Evolutionary conservation across 108 stramenopile species (phyloP).

Genomic region (Cyclotella baltica): DNA sequence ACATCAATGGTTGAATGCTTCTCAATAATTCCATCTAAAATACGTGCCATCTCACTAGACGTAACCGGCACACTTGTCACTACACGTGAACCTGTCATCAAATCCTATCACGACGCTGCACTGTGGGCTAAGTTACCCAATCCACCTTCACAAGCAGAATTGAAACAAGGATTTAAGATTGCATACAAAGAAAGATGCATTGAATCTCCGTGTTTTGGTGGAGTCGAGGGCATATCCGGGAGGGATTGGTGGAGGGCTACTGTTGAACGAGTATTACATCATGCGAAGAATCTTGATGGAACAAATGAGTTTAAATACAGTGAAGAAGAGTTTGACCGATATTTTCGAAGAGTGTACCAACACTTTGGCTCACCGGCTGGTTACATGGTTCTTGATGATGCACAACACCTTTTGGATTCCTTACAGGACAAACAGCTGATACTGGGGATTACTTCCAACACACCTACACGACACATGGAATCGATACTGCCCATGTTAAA

Average conservation of each 20-base stretch:
- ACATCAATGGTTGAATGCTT: not conserved
- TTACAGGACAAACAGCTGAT: not conserved
- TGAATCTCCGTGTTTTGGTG: conserved; percentile 34
- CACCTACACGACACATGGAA: conserved; percentile 33
- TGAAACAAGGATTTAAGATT: conserved; percentile 15
- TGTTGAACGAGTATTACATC: conserved; percentile 26
- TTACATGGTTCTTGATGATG: conserved; percentile 23
- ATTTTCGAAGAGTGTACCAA: conserved; percentile 29
- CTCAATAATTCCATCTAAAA: conserved; percentile 5
- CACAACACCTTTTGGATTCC: conserved; percentile 15
- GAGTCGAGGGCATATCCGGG: conserved; percentile 25
- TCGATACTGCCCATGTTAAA: conserved; percentile 31
- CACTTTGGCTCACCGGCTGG: conserved; percentile 22
- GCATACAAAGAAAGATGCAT: conserved; percentile 22
- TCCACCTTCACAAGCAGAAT: conserved; percentile 22
- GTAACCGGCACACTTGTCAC: conserved; percentile 33
- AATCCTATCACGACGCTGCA: conserved; percentile 32
- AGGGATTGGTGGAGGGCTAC: conserved; percentile 34
- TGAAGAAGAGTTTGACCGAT: conserved; percentile 23
- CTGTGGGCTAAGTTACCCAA: conserved; percentile 16
- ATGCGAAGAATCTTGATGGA: conserved; percentile 16
- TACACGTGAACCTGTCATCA: conserved; percentile 24
- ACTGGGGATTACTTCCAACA: conserved; percentile 33
- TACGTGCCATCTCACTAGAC: conserved; percentile 37
- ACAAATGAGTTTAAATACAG: not conserved